Conservation (phyloP, 352 stramenopile species). For the Phytophthora meadii region DNA sequence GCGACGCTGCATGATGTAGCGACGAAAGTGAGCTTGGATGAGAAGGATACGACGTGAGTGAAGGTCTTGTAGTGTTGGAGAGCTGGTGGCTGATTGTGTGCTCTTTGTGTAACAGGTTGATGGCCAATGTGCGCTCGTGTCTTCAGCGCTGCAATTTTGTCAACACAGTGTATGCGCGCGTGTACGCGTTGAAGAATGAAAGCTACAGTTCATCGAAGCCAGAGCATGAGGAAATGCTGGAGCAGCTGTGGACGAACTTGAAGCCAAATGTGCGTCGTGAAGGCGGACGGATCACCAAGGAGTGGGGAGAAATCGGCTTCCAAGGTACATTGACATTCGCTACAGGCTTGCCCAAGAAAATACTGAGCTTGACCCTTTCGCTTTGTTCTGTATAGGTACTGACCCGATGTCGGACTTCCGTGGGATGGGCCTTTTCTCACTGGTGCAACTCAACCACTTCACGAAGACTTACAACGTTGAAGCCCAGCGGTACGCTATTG, state of each 20-base stretch:
- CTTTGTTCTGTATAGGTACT: conserved; percentile 46
- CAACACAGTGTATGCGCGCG: conserved; percentile 71
- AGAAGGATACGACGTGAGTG: conserved; percentile 54
- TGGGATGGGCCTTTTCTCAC: conserved; percentile 82
- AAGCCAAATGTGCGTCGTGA: conserved; percentile 81
- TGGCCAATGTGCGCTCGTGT: conserved; percentile 71
- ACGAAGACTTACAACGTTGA: conserved; percentile 77
- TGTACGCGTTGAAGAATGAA: conserved; percentile 69
- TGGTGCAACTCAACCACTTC: conserved; percentile 83
- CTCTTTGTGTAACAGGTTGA: conserved; percentile 45
- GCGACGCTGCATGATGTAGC: conserved; percentile 61
- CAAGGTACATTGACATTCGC: conserved; percentile 51
- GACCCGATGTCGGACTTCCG: conserved; percentile 89
- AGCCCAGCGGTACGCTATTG: conserved; percentile 56
- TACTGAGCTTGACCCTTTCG: neutral
- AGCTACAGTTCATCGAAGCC: conserved; percentile 69
- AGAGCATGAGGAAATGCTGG: conserved; percentile 79
- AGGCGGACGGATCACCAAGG: conserved; percentile 84
- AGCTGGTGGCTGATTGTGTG: conserved; percentile 2
- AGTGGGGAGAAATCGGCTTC: conserved; percentile 90
- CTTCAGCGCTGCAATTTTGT: conserved; percentile 78
- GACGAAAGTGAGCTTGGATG: conserved; percentile 55
- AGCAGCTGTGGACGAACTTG: conserved; percentile 80
- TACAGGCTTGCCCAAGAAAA: neutral
- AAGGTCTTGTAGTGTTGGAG: neutral